Conservation (phyloP, 139 green algal species). For the Chlorella sp. region DNA sequence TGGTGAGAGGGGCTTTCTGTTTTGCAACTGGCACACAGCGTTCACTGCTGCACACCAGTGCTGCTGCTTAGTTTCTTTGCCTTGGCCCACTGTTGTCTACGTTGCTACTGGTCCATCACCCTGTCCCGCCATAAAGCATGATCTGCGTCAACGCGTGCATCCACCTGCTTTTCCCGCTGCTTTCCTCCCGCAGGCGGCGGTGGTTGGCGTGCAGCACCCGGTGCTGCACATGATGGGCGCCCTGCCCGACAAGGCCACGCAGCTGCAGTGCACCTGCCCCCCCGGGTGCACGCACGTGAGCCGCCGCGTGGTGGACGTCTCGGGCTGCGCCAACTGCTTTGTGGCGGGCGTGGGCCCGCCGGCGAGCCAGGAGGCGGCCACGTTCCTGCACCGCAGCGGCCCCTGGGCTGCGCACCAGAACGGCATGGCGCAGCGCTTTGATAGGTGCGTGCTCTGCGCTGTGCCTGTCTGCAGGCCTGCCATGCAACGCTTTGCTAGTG, state of each 20-base stretch:
- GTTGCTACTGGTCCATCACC: too few relatives aligned
- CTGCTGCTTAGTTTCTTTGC: too few relatives aligned
- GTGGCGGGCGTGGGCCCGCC: neutral
- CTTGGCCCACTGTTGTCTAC: too few relatives aligned
- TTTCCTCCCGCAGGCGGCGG: conserved; percentile 8
- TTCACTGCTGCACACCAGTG: too few relatives aligned
- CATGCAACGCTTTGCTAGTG: too few relatives aligned
- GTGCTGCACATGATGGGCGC: conserved; percentile 19
- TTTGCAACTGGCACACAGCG: too few relatives aligned
- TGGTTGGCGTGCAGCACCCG: conserved; percentile 19
- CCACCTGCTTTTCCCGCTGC: neutral
- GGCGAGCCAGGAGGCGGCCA: too few relatives aligned
- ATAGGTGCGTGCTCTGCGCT: neutral
- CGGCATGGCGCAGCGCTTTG: neutral
- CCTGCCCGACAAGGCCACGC: conserved; percentile 12
- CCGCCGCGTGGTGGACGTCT: conserved; percentile 1
- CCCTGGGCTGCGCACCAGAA: neutral
- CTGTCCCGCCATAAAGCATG: too few relatives aligned
- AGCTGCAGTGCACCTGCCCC: conserved; percentile 22
- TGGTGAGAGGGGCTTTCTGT: too few relatives aligned
- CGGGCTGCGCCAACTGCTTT: neutral
- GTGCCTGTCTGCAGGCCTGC: too few relatives aligned
- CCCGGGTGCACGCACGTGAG: conserved; percentile 17
- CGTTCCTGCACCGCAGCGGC: neutral
- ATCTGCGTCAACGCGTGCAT: too few relatives aligned